Percentiles rank a stretch among this genome's conserved stretches.
phyloP scores from a whole-genome alignment of 192 early-diverging fungal genomes.

The Entomortierella chlamydospora region DNA sequence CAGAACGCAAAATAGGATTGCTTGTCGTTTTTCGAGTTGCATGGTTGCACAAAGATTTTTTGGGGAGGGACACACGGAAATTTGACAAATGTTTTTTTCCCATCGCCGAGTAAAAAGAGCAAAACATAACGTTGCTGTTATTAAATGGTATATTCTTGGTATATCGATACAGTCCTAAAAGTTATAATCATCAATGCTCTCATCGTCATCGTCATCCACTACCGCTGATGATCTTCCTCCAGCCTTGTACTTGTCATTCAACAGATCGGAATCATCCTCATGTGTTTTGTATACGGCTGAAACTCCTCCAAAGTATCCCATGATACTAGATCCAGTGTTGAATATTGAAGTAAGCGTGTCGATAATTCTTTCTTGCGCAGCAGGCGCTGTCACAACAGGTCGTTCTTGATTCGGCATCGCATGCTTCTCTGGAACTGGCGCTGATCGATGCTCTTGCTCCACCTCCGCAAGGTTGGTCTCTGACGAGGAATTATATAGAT shows the following conservation, averaged over 20 bases:
- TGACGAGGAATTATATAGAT: conserved; percentile 1
- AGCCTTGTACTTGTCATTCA: conserved; percentile 12
- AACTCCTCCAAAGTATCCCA: conserved; percentile 16
- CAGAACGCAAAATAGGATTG: conserved; percentile 14
- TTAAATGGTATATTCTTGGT: background rate
- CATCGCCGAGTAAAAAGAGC: background rate
- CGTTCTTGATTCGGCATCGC: background rate
- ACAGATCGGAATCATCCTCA: conserved; percentile 1
- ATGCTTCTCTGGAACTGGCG: background rate
- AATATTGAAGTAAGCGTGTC: conserved; percentile 29
- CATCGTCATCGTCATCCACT: conserved; percentile 17
- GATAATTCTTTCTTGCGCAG: conserved; percentile 9
- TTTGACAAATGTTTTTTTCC: background rate
- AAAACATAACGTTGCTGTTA: background rate
- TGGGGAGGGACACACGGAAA: background rate
- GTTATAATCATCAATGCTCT: conserved; percentile 43
- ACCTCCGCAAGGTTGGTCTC: background rate
- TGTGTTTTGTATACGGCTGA: background rate
- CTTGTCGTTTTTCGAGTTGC: background rate
- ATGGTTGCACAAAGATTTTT: conserved; percentile 24
- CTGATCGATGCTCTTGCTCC: background rate
- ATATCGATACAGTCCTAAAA: conserved; percentile 5
- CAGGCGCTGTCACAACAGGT: background rate
- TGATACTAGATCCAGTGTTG: conserved; percentile 37
- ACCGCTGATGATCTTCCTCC: background rate